A percentile compares a stretch with the other conserved stretches of the same genome.
Conservation (phyloP, 2,329 filamentous ascomycete genomes). For the Trichoderma sp. region DNA sequence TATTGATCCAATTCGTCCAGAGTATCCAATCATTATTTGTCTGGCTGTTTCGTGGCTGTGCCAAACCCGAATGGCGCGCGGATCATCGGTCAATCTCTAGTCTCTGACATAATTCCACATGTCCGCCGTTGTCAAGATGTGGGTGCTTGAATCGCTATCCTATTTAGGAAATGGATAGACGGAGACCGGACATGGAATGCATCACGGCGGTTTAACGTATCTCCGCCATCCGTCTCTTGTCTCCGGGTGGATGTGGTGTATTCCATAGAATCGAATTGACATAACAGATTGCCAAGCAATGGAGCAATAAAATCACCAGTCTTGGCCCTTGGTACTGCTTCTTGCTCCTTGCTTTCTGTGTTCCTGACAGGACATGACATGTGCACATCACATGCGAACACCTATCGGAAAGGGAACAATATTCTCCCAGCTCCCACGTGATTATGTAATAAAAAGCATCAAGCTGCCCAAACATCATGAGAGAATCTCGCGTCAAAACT, state of each 20-base stretch:
- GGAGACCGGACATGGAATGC: neutral
- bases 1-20: neutral
- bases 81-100: neutral
- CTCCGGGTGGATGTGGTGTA: neutral
- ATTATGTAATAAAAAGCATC: slow-evolving; percentile 19
- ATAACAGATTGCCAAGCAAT: neutral
- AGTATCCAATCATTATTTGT: neutral
- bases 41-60: slow-evolving; percentile 9
- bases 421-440: neutral
- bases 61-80: neutral
- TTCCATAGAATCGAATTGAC: neutral
- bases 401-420: slow-evolving; percentile 1
- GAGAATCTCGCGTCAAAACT: slow-evolving; percentile 10
- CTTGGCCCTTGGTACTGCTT: neutral
- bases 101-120: slow-evolving; percentile 2
- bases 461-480: slow-evolving; percentile 19
- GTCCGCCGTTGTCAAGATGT: neutral
- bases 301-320: neutral
- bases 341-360: neutral
- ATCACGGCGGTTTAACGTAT: neutral
- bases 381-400: neutral
- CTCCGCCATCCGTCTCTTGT: neutral
- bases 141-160: slow-evolving; percentile 6
- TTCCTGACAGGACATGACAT: neutral
- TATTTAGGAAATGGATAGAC: neutral